Evolutionary conservation across 495 filamentous ascomycete species (phyloP), one percentile per base, ranked within the genome.

Genomic region (Podospora anserina): DNA sequence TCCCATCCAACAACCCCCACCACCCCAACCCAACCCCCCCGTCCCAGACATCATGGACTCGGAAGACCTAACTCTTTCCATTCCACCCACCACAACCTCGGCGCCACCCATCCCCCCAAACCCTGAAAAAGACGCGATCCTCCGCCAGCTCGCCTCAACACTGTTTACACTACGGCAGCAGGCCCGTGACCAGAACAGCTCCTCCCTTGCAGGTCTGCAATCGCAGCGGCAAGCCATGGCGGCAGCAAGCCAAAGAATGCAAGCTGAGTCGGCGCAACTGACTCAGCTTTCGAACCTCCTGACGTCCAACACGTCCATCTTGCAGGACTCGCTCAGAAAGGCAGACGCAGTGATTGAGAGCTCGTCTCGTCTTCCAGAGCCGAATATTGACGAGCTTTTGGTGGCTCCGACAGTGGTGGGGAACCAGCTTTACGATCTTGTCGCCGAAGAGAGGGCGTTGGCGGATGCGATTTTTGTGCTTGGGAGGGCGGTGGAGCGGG

Each of bases 51-150:
- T 96, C 61, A 77, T 87, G 74, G 82, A 86, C 71, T 78, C 90
- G 86, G 75, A 58, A 19, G 55, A 91, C 85, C 70, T 92, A 81
- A 67, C 88, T 82, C 66, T 92, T 20, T 78, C 89, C 61, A 84
- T 93, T 39, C 89, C 92, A 13, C 78, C 87, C 11, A 79, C 86
- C 59, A 76, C 79, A 4, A 72, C 76, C 39, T 69, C 81, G 53
- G 78, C 84, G 7, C 88, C 91, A 0, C 94, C 94, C 0, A 92
- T 97, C 63, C 95, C 95, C 1, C 94, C 93, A 1, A 99, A 99
- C 76, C 95, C 95, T 6, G 93, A 99, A 80, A 99, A 97, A 75
- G 93, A 97, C 76, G 88, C 89, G 44, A 87, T 99, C 27, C 85
- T 97, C 11, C 86, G 88, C 57, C 89, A 92, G 18, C 85, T 99